Percentiles rank a stretch among this genome's conserved stretches.
These are phyloP conservation scores for Trichoderma koningiopsis DNA, from an alignment of 2,329 filamentous ascomycete genomes.

Conservation along the genomic window DNA sequence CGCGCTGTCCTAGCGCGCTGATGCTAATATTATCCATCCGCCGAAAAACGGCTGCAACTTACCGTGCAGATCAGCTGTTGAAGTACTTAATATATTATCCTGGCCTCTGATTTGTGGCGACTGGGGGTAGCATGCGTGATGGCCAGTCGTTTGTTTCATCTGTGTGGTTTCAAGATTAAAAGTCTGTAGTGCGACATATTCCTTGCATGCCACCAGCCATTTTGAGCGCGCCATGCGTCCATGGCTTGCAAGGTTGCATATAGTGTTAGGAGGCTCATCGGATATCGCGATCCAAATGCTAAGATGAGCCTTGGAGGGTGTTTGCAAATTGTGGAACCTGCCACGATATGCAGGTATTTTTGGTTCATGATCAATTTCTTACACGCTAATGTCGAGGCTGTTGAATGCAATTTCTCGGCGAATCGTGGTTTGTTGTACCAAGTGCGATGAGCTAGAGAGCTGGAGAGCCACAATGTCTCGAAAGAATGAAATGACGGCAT, in stretches of 20 bases:
- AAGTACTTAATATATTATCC: constrained; percentile 17
- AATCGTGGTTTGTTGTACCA: background rate
- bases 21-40: background rate
- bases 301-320: background rate
- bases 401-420: background rate
- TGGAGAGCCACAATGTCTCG: background rate
- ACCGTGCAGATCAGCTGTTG: constrained; percentile 6
- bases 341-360: background rate
- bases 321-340: background rate
- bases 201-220: constrained; percentile 18
- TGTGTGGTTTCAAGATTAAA: constrained; percentile 21
- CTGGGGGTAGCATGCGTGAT: constrained; percentile 11
- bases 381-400: background rate
- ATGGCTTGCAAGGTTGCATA: constrained; percentile 15
- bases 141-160: constrained; percentile 22
- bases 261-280: constrained; percentile 16
- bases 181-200: constrained; percentile 11
- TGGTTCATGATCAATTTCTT: background rate
- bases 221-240: constrained; percentile 9
- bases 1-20: background rate
- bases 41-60: background rate
- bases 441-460: background rate
- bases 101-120: background rate
- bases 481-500: background rate
- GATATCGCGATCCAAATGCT: constrained; percentile 22